Percentiles rank a stretch among this genome's conserved stretches.
These are phyloP conservation scores for Usnea hakonensis DNA, from an alignment of 495 filamentous ascomycete species.

Conservation along the genomic window DNA sequence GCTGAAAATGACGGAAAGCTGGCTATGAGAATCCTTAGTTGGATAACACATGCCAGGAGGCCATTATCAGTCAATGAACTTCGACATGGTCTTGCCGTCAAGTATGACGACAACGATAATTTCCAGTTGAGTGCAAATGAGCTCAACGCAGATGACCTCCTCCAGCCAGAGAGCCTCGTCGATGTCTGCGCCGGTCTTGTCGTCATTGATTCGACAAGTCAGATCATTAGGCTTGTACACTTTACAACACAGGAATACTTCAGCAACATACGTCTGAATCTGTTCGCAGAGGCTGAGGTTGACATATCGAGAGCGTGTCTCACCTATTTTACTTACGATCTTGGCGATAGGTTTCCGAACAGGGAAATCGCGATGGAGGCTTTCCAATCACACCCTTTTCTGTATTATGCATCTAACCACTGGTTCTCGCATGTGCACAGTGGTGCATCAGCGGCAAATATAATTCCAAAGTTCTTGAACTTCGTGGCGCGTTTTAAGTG, in stretches of 20 bases:
- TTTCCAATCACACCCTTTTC: neutral
- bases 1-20: neutral
- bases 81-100: conserved; percentile 33
- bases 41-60: conserved; percentile 19
- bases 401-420: neutral
- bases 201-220: conserved; percentile 24
- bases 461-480: neutral
- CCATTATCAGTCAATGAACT: conserved; percentile 22
- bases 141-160: conserved; percentile 35
- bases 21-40: conserved; percentile 12
- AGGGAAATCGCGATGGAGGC: neutral
- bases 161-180: conserved; percentile 32
- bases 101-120: conserved; percentile 13
- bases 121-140: neutral
- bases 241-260: conserved; percentile 29
- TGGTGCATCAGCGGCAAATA: neutral
- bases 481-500: neutral
- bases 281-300: conserved; percentile 13
- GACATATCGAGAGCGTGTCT: conserved; percentile 21
- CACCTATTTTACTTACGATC: conserved; percentile 15
- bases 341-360: neutral
- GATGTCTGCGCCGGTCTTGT: conserved; percentile 29
- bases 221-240: conserved; percentile 28
- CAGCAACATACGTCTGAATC: conserved; percentile 2
- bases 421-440: neutral